These are phyloP conservation scores for Gracilaria gracilis DNA, from an alignment of 23 red algal genomes.

Conservation along the genomic window DNA sequence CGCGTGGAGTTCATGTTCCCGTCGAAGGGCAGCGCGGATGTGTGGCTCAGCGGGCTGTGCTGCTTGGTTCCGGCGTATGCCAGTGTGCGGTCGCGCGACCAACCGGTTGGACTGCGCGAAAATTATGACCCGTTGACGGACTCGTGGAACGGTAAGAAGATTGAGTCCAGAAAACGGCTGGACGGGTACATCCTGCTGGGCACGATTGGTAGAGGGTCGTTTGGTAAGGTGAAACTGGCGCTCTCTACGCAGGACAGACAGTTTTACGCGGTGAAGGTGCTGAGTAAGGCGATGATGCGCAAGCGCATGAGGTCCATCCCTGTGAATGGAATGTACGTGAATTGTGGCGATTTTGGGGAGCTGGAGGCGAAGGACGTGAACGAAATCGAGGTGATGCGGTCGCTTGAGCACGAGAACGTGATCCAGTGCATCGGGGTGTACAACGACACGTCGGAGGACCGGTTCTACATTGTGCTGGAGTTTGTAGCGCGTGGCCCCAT, in stretches of 20 bases:
- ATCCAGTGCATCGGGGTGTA: conserved; percentile 73
- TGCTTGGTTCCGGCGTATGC: conserved; percentile 66
- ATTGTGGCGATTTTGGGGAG: conserved; percentile 1
- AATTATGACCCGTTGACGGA: conserved; percentile 72
- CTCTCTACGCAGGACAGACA: conserved; percentile 31
- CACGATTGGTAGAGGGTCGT: conserved; percentile 79
- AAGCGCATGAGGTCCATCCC: conserved; percentile 40
- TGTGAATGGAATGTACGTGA: conserved; percentile 16
- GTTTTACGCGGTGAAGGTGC: conserved; percentile 85
- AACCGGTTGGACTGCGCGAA: background rate
- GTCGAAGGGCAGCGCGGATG: conserved; percentile 36
- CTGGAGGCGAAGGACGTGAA: conserved; percentile 54
- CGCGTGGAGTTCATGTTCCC: conserved; percentile 61
- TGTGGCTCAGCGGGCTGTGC: conserved; percentile 66
- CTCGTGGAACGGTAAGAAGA: conserved; percentile 66
- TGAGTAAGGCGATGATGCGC: conserved; percentile 73
- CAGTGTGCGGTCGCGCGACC: conserved; percentile 39
- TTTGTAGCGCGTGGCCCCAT: conserved; percentile 74
- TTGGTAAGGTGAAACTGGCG: conserved; percentile 85
- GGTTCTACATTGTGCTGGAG: conserved; percentile 90
- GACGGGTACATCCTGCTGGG: conserved; percentile 70
- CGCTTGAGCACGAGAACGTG: conserved; percentile 76
- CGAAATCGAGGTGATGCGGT: conserved; percentile 85
- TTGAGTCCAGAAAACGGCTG: conserved; percentile 42
- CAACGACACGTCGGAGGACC: conserved; percentile 64